A percentile compares a stretch with the other conserved stretches of the same genome.
phyloP scores from a whole-genome alignment of 2,329 filamentous ascomycete species.

The Penicillium sp. region DNA sequence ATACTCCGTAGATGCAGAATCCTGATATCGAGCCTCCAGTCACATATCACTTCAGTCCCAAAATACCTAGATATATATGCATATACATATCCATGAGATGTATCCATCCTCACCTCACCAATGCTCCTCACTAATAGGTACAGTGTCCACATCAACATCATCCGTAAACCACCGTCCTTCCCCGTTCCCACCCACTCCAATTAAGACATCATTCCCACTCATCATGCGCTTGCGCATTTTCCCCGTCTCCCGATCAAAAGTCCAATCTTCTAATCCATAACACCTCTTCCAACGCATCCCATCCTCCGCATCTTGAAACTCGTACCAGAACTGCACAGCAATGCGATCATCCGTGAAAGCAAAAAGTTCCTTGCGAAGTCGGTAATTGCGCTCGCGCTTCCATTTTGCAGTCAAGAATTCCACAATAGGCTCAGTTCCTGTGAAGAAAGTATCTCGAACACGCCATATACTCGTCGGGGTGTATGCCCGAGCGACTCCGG shows the following conservation, averaged over 20 bases:
- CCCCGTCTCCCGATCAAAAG: conserved; percentile 44
- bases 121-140: conserved; percentile 31
- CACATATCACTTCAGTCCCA: too few relatives aligned
- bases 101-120: not conserved
- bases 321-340: conserved; percentile 89
- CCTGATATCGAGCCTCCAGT: not conserved
- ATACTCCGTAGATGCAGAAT: not conserved
- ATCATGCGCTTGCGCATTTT: conserved; percentile 51
- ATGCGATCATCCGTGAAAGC: conserved; percentile 73
- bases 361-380: conserved; percentile 80
- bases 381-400: conserved; percentile 68
- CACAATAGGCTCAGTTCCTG: conserved; percentile 66
- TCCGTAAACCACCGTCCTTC: conserved; percentile 48
- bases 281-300: conserved; percentile 73
- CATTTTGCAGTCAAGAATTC: conserved; percentile 71
- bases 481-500: conserved; percentile 67
- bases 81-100: not conserved
- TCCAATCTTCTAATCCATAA: conserved; percentile 66
- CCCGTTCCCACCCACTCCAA: conserved; percentile 43
- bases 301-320: conserved; percentile 67
- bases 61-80: not conserved
- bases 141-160: conserved; percentile 43
- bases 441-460: conserved; percentile 69
- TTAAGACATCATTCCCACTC: conserved; percentile 48
- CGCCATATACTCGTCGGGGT: conserved; percentile 77